Percentiles rank a stretch among this genome's conserved stretches.
phyloP scores from a whole-genome alignment of 2,329 filamentous ascomycete species.

The Mollisia scopiformis region DNA sequence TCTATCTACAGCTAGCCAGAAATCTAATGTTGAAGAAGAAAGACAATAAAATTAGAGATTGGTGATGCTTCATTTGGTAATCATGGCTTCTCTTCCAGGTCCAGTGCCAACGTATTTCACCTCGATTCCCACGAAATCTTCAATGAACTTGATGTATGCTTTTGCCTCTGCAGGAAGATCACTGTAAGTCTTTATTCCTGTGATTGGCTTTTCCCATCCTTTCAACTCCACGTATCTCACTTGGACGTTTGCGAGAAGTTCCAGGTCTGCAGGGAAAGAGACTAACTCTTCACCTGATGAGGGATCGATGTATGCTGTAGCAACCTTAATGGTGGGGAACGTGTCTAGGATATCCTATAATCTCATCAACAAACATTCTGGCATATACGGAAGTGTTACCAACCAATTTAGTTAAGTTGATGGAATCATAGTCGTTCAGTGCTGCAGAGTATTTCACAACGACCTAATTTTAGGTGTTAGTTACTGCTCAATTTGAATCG shows the following conservation, averaged over 20 bases:
- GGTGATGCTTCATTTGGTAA: constrained; percentile 39
- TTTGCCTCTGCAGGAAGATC: constrained; percentile 66
- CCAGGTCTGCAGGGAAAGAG: constrained; percentile 67
- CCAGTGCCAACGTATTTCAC: constrained; percentile 70
- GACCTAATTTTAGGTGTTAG: no score
- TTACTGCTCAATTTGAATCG: no score
- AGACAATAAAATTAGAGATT: no score
- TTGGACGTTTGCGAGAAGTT: constrained; percentile 59
- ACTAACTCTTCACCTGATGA: constrained; percentile 51
- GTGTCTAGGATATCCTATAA: constrained; percentile 77
- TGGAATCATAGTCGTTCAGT: constrained; percentile 40
- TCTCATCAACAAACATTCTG: no score
- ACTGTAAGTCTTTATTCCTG: constrained; percentile 56
- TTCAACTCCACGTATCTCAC: constrained; percentile 70
- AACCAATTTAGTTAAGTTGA: constrained; percentile 65
- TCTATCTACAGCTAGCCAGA: no score
- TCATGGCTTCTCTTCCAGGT: constrained; percentile 66
- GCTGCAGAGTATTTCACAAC: constrained; percentile 58
- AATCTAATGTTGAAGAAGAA: no score
- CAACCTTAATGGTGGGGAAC: constrained; percentile 75
- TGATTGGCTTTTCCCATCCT: constrained; percentile 71
- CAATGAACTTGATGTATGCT: constrained; percentile 38
- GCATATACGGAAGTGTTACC: no score
- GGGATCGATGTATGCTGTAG: constrained; percentile 67
- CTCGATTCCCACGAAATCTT: constrained; percentile 60